These are phyloP conservation scores for Amauroascus niger DNA, from an alignment of 2,329 filamentous ascomycete genomes.

Conservation along the genomic window DNA sequence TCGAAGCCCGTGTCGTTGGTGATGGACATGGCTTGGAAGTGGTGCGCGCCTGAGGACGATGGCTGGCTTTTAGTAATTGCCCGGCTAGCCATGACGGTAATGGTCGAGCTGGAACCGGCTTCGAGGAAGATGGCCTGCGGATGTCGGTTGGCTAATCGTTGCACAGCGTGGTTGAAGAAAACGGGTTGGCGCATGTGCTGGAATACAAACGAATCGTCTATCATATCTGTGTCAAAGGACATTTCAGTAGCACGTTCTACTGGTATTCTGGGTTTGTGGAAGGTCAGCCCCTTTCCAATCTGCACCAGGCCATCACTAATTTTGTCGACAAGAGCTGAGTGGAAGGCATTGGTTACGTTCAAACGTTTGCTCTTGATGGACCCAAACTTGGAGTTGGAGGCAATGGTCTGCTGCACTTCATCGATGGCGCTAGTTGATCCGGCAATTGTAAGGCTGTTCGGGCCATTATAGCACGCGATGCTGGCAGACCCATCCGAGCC, in stretches of 20 bases:
- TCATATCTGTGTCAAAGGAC: too few species aligned
- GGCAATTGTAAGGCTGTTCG: conserved; percentile 3
- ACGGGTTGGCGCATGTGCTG: neutral
- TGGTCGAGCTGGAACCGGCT: neutral
- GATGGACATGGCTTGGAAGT: neutral
- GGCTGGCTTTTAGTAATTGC: neutral
- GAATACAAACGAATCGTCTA: neutral
- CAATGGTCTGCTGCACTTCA: neutral
- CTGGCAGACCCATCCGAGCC: conserved; percentile 27
- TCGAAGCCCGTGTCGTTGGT: neutral
- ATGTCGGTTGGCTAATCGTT: neutral
- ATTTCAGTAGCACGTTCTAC: neutral
- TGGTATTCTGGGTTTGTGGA: neutral
- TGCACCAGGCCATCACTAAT: neutral
- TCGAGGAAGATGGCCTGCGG: neutral
- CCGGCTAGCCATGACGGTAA: neutral
- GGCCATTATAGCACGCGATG: conserved; percentile 24
- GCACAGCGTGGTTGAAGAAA: neutral
- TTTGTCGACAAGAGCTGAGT: neutral
- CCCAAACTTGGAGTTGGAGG: neutral
- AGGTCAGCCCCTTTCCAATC: neutral
- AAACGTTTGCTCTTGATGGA: neutral
- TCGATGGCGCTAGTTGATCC: conserved; percentile 11
- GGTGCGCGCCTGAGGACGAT: neutral
- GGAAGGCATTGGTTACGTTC: neutral